Percentiles rank a stretch among this genome's conserved stretches.
Evolutionary conservation across 352 stramenopile species (phyloP).

Genomic region (Phytopythium litorale): DNA sequence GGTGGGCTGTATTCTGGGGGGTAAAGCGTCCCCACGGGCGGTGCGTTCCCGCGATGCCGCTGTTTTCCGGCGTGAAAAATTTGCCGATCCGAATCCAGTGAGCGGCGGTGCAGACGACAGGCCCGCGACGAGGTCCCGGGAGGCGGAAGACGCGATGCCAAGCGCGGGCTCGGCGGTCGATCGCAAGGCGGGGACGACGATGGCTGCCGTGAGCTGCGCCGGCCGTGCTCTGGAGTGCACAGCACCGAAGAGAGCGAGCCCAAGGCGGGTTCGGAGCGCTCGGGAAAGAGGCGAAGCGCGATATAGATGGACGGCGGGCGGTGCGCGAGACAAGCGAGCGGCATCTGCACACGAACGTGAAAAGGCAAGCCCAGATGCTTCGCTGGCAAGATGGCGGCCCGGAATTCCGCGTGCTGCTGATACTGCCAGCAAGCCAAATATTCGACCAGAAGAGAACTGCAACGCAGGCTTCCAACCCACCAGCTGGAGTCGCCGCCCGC

Average conservation of each 20-base stretch:
- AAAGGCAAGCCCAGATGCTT: neutral
- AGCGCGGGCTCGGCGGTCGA: neutral
- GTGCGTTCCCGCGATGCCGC: too few relatives aligned
- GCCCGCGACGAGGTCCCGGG: neutral
- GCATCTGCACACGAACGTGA: neutral
- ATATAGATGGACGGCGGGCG: conserved; percentile 4
- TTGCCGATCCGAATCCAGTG: neutral
- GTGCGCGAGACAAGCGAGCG: neutral
- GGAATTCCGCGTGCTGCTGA: too few relatives aligned
- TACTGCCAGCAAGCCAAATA: neutral
- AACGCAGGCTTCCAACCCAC: neutral
- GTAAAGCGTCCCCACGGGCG: too few relatives aligned
- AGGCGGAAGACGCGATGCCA: neutral
- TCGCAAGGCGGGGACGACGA: neutral
- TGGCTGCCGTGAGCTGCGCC: neutral
- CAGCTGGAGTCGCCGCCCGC: neutral
- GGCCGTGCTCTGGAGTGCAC: neutral
- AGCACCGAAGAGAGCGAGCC: neutral
- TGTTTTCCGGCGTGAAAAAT: too few relatives aligned
- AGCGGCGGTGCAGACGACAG: neutral
- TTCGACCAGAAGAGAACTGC: neutral
- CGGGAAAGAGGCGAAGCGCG: neutral
- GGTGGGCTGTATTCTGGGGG: too few relatives aligned
- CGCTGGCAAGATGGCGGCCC: neutral
- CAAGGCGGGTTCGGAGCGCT: neutral